Percentiles rank a stretch among this genome's conserved stretches.
Evolutionary conservation across 2,329 filamentous ascomycete genomes (phyloP).

Genomic region (Rugonectria rugulosa): DNA sequence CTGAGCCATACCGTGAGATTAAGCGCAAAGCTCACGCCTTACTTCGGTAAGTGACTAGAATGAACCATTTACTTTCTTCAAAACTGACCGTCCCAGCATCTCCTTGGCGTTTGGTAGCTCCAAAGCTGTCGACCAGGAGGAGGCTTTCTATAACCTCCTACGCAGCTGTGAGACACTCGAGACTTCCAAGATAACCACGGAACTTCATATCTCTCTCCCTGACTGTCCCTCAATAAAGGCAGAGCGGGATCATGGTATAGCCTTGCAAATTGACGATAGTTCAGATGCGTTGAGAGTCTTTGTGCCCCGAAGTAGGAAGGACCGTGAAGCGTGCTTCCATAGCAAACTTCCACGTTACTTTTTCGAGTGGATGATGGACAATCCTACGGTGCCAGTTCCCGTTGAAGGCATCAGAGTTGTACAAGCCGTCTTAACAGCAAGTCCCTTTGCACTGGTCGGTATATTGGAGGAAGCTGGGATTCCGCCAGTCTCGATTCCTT

Average conservation of each 20-base stretch:
- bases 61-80: neutral
- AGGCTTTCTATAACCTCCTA: conserved; percentile 23
- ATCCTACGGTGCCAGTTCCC: neutral
- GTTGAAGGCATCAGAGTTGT: neutral
- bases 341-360: conserved; percentile 38
- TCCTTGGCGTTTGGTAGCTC: conserved; percentile 35
- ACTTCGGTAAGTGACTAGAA: conserved; percentile 38
- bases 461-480: neutral
- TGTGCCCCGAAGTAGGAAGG: conserved; percentile 39
- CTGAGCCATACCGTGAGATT: conserved; percentile 36
- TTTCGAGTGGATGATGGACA: conserved; percentile 45
- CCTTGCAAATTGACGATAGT: conserved; percentile 42
- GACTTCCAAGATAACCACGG: conserved; percentile 41
- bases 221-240: conserved; percentile 29
- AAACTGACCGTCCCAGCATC: conserved; percentile 20
- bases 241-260: conserved; percentile 18
- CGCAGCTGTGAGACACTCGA: conserved; percentile 36
- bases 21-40: conserved; percentile 41
- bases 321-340: conserved; percentile 41
- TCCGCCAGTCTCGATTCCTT: neutral
- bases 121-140: neutral
- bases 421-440: neutral
- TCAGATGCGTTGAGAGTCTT: conserved; percentile 37
- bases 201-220: conserved; percentile 36
- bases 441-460: neutral